Base-by-base conservation (phyloP, 768 basidiomycete species). In the Pleurotus ostreatus region DNA sequence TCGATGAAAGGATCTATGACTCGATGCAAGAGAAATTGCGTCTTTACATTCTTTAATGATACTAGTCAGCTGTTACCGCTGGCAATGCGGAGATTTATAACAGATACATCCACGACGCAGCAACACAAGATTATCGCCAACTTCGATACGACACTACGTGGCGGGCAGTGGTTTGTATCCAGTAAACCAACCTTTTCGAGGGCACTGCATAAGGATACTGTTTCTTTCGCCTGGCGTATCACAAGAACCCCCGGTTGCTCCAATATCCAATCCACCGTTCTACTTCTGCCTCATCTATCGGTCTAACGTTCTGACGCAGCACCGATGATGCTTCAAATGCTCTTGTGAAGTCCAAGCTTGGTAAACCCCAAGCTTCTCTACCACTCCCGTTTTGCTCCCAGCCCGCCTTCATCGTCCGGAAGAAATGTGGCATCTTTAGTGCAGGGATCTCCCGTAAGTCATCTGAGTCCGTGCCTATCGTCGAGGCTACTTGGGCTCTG, bases 381-480 rank as follows among this genome's bases (percentile, higher is more conserved):
- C 16, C 38, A 34, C 30, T 34, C 30, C 30, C 30, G 11, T 34
- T 34, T 12, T 25, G 37, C 12, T 23, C 22, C 4, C 37, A 41
- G 22, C 51, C 39, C 9, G 20, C 39, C 51, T 41, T 41, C 51
- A 53, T 22, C 20, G 38, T 39, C 2, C 51, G 51, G 51, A 53
- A 53, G 51, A 53, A 53, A 16, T 34, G 51, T 6, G 38, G 37
- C 38, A 53, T 39, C 3, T 39, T n/a, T n/a, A 53, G 39, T n/a
- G 51, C 51, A 18, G 51, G 51, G 23, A 53, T 53, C 11, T 16
- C 51, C 7, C 39, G 51, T 13, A 53, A 38, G 41, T 53, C 51
- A 18, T 41, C 2, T 9, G 13, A 37, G 13, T n/a, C 20, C 12
- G 5, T 37, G 4, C 13, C 16, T 7, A 15, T 25, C 4, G 7